These are phyloP conservation scores for Boletus rubroflammeus DNA, from an alignment of 768 basidiomycete genomes.

Conservation along the genomic window DNA sequence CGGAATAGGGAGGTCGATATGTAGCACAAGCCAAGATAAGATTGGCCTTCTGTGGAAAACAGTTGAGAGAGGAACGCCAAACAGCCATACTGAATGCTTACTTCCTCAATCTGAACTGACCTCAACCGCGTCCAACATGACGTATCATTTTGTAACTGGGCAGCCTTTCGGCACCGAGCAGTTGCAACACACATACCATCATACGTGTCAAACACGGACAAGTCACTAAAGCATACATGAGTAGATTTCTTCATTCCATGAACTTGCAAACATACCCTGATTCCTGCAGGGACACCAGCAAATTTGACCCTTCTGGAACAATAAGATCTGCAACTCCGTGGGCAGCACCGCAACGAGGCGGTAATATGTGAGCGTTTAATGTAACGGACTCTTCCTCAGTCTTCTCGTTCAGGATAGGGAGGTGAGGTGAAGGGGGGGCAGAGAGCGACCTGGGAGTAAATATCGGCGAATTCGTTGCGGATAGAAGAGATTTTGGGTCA, in stretches of 20 bases:
- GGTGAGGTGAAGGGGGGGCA: slow-evolving; percentile 34
- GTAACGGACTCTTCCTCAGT: slow-evolving; percentile 15
- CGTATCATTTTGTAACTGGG: slow-evolving; percentile 2
- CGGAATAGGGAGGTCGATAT: slow-evolving; percentile 20
- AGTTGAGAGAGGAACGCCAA: not conserved
- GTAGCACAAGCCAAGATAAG: slow-evolving; percentile 48
- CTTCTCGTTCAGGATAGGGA: slow-evolving; percentile 12
- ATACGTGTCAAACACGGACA: slow-evolving; percentile 50
- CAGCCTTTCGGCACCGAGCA: slow-evolving; percentile 8
- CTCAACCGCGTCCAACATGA: slow-evolving; percentile 23
- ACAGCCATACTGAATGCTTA: not conserved
- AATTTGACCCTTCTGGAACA: slow-evolving; percentile 38
- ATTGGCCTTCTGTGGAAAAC: slow-evolving; percentile 9
- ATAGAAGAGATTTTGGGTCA: slow-evolving; percentile 42
- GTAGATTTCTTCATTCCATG: not conserved
- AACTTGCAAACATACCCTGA: slow-evolving; percentile 49
- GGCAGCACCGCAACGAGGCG: slow-evolving; percentile 39
- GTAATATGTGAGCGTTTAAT: slow-evolving; percentile 40
- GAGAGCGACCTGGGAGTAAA: slow-evolving; percentile 37
- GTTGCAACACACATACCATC: slow-evolving; percentile 45
- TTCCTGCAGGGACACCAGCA: slow-evolving; percentile 55
- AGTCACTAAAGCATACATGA: slow-evolving; percentile 36
- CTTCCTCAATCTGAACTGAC: slow-evolving; percentile 22
- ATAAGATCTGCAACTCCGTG: slow-evolving; percentile 46
- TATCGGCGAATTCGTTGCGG: slow-evolving; percentile 43